Evolutionary conservation across 2,329 filamentous ascomycete species (phyloP).

Genomic region (Fusarium chuoi): DNA sequence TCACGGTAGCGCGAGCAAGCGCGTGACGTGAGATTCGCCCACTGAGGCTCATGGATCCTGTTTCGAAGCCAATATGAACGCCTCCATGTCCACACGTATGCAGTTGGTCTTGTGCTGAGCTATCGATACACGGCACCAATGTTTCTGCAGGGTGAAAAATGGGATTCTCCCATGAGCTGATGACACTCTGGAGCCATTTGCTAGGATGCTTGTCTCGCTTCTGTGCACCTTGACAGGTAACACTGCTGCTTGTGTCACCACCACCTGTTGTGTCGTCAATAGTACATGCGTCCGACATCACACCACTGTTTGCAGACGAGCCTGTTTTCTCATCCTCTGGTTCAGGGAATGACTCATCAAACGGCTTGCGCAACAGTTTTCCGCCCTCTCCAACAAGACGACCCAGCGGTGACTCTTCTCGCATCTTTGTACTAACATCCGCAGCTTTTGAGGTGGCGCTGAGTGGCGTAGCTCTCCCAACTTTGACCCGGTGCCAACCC

Average conservation of each 20-base stretch:
- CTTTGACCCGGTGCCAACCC: constrained; percentile 52
- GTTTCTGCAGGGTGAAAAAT: constrained; percentile 68
- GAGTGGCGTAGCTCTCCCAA: constrained; percentile 35
- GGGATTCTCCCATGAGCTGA: constrained; percentile 79
- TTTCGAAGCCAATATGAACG: constrained; percentile 45
- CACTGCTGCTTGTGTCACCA: neutral
- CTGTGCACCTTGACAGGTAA: neutral
- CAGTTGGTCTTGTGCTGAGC: neutral
- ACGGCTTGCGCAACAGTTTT: constrained; percentile 57
- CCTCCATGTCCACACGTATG: constrained; percentile 7
- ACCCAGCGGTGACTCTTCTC: neutral
- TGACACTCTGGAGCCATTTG: constrained; percentile 69
- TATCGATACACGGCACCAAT: constrained; percentile 55
- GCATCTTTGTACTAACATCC: constrained; percentile 2
- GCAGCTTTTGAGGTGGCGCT: neutral
- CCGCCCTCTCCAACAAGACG: constrained; percentile 55
- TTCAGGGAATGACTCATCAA: constrained; percentile 49
- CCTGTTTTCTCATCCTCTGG: neutral
- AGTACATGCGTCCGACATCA: neutral
- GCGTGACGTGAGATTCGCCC: constrained; percentile 70
- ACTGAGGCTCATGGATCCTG: constrained; percentile 43
- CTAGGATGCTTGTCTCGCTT: constrained; percentile 35
- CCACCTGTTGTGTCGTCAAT: neutral
- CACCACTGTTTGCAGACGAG: neutral
- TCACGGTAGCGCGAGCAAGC: constrained; percentile 69